Base-by-base conservation (phyloP, 768 basidiomycete species). In the Chalciporus pseudorubinellus region DNA sequence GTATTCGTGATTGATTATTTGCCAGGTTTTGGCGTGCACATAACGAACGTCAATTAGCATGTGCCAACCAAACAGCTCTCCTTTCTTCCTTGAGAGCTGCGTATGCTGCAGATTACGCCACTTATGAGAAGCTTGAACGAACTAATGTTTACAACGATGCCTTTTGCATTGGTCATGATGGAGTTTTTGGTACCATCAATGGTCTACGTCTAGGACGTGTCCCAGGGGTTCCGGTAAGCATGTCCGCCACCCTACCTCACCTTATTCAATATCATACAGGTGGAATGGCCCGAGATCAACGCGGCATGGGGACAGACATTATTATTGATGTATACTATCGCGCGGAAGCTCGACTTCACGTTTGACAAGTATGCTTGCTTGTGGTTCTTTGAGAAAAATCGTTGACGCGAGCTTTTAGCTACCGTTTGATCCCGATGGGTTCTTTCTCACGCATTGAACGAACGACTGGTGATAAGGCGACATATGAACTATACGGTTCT, bases 221-320 rank as follows among this genome's bases (percentile, higher is more conserved):
- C 10, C 83, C 89, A 39, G 84, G 85, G 24, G 84, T 89, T 41
- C 85, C 84, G n/a, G 90, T 91, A 65, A 38, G 84, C 74, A 42
- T 13, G 21, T 44, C 16, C 45, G 40, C 7, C 40, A 31, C 22
- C n/a, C 34, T 51, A 52, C 24, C 11, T 50, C 14, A 20, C 34
- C 51, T 48, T 52, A 51, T 44, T 59, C 49, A 58, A 57, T 26
- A 13, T 39, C n/a, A 33, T 52, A 9, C 55, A 92, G 84, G 95
- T 98, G 26, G 97, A 98, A 65, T 99, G 95, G 95, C 83, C 92
- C 3, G 97, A 99, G 71, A 94, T 98, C 67, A 98, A 98, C 64
- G 97, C 97, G 11, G 97, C 97, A 16, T 97, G 95, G 94, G 97
- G 97, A 2, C 88, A 97, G 65, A 92, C 95, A 0, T 75, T 95